Conservation (phyloP, 2,329 filamentous ascomycete species). For the Exophiala sp. region DNA sequence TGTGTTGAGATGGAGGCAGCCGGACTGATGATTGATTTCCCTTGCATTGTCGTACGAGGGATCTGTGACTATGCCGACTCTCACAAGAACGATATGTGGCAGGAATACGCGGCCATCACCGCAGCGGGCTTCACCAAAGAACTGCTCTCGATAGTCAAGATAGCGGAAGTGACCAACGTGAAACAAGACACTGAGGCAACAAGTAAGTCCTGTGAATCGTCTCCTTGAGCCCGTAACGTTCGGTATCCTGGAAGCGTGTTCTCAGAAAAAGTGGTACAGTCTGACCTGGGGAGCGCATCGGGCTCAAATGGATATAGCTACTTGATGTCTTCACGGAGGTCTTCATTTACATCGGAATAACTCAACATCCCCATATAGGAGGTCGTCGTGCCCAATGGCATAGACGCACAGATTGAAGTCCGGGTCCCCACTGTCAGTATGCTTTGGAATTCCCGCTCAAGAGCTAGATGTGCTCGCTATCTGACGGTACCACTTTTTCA, state of each 20-base stretch:
- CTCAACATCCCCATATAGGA: no score
- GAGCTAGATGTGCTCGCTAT: background rate
- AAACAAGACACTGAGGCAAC: background rate
- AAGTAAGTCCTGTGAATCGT: background rate
- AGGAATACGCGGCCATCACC: constrained; percentile 11
- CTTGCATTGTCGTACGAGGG: constrained; percentile 17
- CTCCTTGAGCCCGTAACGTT: background rate
- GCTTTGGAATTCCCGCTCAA: no score
- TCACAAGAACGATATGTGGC: constrained; percentile 15
- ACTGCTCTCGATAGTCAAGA: constrained; percentile 1
- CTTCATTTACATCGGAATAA: no score
- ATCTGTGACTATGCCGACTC: constrained; percentile 18
- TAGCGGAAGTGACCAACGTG: background rate
- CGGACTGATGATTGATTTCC: constrained; percentile 12
- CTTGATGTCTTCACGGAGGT: no score
- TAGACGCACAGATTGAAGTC: no score
- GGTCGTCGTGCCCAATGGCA: no score
- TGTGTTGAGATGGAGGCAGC: constrained; percentile 19
- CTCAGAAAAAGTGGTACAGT: no score
- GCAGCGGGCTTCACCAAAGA: constrained; percentile 33
- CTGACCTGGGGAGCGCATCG: no score
- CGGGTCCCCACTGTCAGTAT: no score
- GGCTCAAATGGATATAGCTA: no score
- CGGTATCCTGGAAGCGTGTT: no score
- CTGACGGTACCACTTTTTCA: no score